Evolutionary conservation across 306 rosid species (phyloP), one percentile per base, ranked within the genome.

Genomic region (Sophora flavescens): DNA sequence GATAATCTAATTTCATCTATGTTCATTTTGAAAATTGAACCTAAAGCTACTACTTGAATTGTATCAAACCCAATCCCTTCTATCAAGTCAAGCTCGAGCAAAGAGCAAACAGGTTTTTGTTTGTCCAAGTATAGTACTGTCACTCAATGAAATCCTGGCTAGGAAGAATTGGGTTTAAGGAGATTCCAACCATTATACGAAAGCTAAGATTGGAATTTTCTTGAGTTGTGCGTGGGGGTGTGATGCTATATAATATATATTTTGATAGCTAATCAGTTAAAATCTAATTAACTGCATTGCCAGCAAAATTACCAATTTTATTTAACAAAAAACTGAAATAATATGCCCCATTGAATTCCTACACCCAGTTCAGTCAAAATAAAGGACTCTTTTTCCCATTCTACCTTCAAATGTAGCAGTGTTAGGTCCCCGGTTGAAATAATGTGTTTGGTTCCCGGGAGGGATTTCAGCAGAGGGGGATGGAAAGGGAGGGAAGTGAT

Each of bases 341-440:
- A 57, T 15, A 32, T 53, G 42, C 22, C 47, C 66, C 38, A 42
- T 22, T 50, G 62, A 63, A 36, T 6, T 65, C 56, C 13, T 18
- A 52, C 64, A 17, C 53, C 3, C 2, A 22, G 15, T 36, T 51
- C 41, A 66, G 72, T 50, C 57, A 54, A 56, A 56, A 22, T 0
- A 57, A 62, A 38, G 4, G 11, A 54, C 52, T 53, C 17, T 28
- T 36, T 63, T 52, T 28, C 12, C n/a, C 7, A 4, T 14, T 9
- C 32, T 12, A 38, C 63, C 62, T 59, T 60, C 82, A 28, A 68
- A 58, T 68, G 70, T 59, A 56, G 36, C n/a, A 10, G 14, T 36
- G 22, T 44, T 13, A 47, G 14, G 66, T 52, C 70, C 63, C 36
- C 3, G 6, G 36, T 26, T 45, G n/a, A n/a, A n/a, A n/a, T n/a